These are phyloP conservation scores for Lasiodiplodia citricola DNA, from an alignment of 2,329 filamentous ascomycete species.

Conservation along the genomic window DNA sequence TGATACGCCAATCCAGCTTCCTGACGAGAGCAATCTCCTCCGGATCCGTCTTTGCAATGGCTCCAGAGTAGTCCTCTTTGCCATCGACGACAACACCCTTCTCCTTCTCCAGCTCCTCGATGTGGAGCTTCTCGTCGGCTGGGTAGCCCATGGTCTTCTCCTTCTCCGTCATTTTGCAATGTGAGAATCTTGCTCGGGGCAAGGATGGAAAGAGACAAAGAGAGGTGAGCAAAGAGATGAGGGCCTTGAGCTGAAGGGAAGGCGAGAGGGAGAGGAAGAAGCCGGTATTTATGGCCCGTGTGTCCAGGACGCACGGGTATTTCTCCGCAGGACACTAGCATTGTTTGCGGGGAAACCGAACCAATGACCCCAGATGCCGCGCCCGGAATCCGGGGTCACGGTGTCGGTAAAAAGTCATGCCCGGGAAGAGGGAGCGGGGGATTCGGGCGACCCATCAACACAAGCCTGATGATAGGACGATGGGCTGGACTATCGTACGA, in stretches of 20 bases:
- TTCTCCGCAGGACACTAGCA: neutral
- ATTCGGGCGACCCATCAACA: neutral
- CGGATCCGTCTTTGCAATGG: constrained; percentile 41
- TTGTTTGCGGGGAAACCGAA: neutral
- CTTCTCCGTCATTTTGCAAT: neutral
- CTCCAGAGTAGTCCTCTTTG: constrained; percentile 43
- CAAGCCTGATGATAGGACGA: neutral
- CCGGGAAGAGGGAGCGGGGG: neutral
- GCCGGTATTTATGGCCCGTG: neutral
- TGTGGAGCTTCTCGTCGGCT: neutral
- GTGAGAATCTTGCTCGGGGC: no score
- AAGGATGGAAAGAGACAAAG: neutral
- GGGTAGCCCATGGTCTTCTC: neutral
- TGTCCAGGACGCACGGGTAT: neutral
- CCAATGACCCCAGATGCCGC: neutral
- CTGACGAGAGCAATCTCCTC: constrained; percentile 41
- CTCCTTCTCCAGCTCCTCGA: neutral
- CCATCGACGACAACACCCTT: neutral
- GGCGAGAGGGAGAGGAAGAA: neutral
- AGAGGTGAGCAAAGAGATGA: neutral
- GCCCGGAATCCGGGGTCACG: neutral
- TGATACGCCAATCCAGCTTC: constrained; percentile 39
- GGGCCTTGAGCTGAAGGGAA: neutral
- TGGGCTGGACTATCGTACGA: neutral
- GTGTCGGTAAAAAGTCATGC: constrained; percentile 11